Evolutionary conservation across 2,329 filamentous ascomycete species (phyloP).

Genomic region (Pseudocercospora musae): DNA sequence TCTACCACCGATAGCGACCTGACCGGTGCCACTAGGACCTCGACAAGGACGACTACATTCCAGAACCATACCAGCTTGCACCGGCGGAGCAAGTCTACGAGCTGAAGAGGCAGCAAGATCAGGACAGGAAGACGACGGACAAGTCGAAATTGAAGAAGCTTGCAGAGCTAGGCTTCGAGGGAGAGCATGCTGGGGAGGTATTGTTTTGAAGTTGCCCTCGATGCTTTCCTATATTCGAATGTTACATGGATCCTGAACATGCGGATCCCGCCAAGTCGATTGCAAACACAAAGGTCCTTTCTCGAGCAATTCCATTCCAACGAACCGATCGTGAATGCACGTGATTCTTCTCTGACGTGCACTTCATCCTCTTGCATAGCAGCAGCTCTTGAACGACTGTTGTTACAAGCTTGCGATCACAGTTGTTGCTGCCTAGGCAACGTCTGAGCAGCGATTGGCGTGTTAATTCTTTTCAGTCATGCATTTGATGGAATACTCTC

Average conservation of each 20-base stretch:
- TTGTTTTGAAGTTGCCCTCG: conserved; percentile 52
- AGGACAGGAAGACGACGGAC: conserved; percentile 66
- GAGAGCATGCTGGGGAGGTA: conserved; percentile 74
- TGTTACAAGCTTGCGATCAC: not conserved
- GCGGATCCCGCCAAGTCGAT: conserved; percentile 26
- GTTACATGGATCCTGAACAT: conserved; percentile 38
- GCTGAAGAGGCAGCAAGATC: conserved; percentile 69
- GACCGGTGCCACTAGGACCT: conserved; percentile 59
- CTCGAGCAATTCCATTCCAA: not conserved
- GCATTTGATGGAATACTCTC: not conserved
- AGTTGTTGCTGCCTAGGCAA: not conserved
- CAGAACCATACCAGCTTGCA: conserved; percentile 63
- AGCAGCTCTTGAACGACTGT: not conserved
- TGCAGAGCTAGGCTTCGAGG: conserved; percentile 78
- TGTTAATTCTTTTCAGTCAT: not conserved
- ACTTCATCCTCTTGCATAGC: not conserved
- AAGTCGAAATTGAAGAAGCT: conserved; percentile 70
- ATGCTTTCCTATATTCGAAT: conserved; percentile 15
- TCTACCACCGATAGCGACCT: not conserved
- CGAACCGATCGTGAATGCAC: not conserved
- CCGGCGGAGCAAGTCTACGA: conserved; percentile 67
- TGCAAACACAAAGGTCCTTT: not conserved
- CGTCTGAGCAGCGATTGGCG: not conserved
- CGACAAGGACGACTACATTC: conserved; percentile 88
- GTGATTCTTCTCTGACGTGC: not conserved